Conservation (phyloP, 2,329 filamentous ascomycete genomes). For the Teratosphaeria viscida region DNA sequence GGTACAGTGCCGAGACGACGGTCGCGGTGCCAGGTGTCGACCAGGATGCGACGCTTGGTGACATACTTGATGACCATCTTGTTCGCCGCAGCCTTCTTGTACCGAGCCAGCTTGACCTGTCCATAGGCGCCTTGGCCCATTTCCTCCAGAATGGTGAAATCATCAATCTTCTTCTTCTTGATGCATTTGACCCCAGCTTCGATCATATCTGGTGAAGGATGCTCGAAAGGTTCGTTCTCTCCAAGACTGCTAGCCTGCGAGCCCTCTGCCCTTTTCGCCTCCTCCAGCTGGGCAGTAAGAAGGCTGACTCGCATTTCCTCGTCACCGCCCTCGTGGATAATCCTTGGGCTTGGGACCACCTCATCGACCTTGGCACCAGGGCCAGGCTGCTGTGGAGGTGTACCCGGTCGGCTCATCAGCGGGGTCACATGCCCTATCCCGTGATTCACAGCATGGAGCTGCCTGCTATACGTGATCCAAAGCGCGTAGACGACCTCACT, state of each 20-base stretch:
- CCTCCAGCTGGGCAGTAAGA: constrained; percentile 39
- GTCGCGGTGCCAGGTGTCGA: constrained; percentile 97
- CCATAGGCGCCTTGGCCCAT: constrained; percentile 98
- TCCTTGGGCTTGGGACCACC: constrained; percentile 19
- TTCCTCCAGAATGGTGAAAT: constrained; percentile 88
- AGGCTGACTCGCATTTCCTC: constrained; percentile 34
- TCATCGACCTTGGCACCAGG: constrained; percentile 13
- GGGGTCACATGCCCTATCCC: constrained; percentile 54
- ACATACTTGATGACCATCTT: constrained; percentile 97
- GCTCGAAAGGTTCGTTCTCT: constrained; percentile 27
- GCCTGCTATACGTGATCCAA: constrained; percentile 94
- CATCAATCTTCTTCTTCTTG: constrained; percentile 71
- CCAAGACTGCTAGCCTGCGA: constrained; percentile 5
- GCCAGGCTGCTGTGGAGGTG: constrained; percentile 62
- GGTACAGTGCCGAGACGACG: constrained; percentile 87
- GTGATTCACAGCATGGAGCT: constrained; percentile 67
- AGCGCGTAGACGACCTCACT: constrained; percentile 84
- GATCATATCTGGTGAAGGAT: constrained; percentile 26
- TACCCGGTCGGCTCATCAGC: constrained; percentile 52
- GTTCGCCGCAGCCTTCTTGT: constrained; percentile 59
- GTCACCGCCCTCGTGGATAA: constrained; percentile 20
- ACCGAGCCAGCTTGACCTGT: constrained; percentile 86
- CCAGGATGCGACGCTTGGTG: constrained; percentile 88
- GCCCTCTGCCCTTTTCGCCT: constrained; percentile 12
- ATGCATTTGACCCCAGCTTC: constrained; percentile 20